These are phyloP conservation scores for Tulasnella sp. DNA, from an alignment of 768 basidiomycete genomes.

Conservation along the genomic window DNA sequence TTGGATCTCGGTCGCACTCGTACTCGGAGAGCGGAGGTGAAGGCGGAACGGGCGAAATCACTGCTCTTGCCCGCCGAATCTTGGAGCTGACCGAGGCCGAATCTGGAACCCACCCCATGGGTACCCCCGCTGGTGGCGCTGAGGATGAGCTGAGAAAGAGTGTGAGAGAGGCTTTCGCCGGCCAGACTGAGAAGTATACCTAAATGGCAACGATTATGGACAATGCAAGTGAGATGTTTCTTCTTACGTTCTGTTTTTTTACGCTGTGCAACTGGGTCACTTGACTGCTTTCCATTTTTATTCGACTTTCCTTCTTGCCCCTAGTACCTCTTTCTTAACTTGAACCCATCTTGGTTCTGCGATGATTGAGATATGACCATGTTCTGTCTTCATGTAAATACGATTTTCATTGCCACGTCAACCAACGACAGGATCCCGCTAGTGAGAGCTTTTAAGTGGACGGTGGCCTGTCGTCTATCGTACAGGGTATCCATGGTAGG, in stretches of 20 bases:
- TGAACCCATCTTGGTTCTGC: neutral
- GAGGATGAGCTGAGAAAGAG: conserved; percentile 56
- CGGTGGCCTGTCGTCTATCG: neutral
- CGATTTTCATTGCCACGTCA: neutral
- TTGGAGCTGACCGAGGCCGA: conserved; percentile 82
- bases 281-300: conserved; percentile 14
- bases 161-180: conserved; percentile 69
- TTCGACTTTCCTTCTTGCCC: conserved; percentile 16
- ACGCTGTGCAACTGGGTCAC: neutral
- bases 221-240: neutral
- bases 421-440: neutral
- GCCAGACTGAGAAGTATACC: neutral
- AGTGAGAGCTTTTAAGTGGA: neutral
- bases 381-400: neutral
- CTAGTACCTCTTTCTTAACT: neutral
- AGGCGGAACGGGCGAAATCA: conserved; percentile 86
- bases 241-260: conserved; percentile 15
- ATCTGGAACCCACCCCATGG: conserved; percentile 49
- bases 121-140: conserved; percentile 22
- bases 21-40: conserved; percentile 69
- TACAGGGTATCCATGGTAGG: neutral
- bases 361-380: neutral
- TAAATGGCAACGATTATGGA: neutral
- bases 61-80: conserved; percentile 76
- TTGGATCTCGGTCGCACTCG: conserved; percentile 64